Evolutionary conservation across 345 rosid genomes (phyloP), one percentile per base, ranked within the genome.

Genomic region (Carallia pectinifolia): DNA sequence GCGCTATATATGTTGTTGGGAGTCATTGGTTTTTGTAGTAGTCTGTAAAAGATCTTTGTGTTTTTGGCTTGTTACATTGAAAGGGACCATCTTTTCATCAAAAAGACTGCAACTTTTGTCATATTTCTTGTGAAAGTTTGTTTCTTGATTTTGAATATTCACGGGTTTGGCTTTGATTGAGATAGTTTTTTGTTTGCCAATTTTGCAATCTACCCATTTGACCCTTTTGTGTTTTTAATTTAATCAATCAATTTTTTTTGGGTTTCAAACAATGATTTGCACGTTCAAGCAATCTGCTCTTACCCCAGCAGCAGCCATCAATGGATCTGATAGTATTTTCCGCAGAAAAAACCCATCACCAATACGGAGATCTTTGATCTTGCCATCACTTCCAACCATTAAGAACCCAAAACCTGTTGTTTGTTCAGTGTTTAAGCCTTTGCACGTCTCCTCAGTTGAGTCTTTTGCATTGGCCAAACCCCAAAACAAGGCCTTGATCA

Each of bases 391-490:
- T 29, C 74, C 74, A 31, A 59, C 77, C 38, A 61, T 70, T 8
- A 59, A 67, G 34, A 74, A 63, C 19, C 66, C 58, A 50, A 82
- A 73, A 65, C 31, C 78, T 53, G 52, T 66, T 53, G 75, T 87
- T 40, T 13, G 16, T 16, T 82, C 87, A 7, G 29, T 91, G 5
- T 83, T 88, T 1, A 90, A 81, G 68, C 97, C 97, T 4, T 60
- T 94, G 44, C 88, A 87, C 65, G 74, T 94, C 68, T 80, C 87
- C 1, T 84, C 85, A 29, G 59, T 83, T 52, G 69, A 79, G 53
- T 64, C 79, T 44, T 67, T 74, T 53, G 78, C 73, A 31, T 58
- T 81, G n/a, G 12, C 73, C 44, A 68, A 71, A 16, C 72, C 70
- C n/a, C 65, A 33, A 27, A 75, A 62, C 53, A 81, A 66, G 69